Conservation (phyloP, 2,329 filamentous ascomycete genomes). For the Paramyrothecium sp. region DNA sequence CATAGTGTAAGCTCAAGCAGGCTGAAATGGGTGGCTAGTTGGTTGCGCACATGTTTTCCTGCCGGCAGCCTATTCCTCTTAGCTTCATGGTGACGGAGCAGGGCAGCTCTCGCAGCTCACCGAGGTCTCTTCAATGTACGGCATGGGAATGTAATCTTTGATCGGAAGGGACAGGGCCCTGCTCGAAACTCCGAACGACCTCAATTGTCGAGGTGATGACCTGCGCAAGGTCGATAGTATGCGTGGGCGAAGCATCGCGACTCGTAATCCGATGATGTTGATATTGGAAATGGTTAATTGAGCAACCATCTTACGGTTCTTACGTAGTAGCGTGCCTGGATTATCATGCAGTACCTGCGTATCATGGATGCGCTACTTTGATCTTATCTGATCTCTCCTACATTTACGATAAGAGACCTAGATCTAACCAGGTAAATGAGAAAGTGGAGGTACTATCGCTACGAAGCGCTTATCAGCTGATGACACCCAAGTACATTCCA, state of each 20-base stretch:
- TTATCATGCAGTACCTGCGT: too few species aligned
- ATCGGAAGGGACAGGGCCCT: constrained; percentile 23
- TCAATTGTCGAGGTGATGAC: constrained; percentile 31
- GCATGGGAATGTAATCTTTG: constrained; percentile 50
- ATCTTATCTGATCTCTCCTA: too few species aligned
- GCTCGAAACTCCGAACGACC: constrained; percentile 42
- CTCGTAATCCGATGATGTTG: constrained; percentile 2
- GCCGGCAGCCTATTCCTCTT: constrained; percentile 61
- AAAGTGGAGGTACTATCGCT: too few species aligned
- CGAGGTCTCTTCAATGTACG: constrained; percentile 52
- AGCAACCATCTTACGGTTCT: too few species aligned
- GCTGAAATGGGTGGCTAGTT: not conserved
- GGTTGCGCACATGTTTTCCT: constrained; percentile 69
- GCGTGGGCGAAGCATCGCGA: constrained; percentile 23
- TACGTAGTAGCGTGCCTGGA: too few species aligned
- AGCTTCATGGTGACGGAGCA: constrained; percentile 13
- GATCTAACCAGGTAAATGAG: too few species aligned
- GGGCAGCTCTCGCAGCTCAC: constrained; percentile 22
- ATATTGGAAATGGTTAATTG: not conserved
- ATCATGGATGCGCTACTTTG: too few species aligned
- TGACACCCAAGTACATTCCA: too few species aligned
- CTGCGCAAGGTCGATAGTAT: constrained; percentile 28
- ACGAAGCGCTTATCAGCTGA: too few species aligned
- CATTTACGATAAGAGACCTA: too few species aligned
- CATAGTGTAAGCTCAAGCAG: constrained; percentile 13